These are phyloP conservation scores for Rhodotorula paludigena DNA, from an alignment of 768 basidiomycete species.

Conservation along the genomic window DNA sequence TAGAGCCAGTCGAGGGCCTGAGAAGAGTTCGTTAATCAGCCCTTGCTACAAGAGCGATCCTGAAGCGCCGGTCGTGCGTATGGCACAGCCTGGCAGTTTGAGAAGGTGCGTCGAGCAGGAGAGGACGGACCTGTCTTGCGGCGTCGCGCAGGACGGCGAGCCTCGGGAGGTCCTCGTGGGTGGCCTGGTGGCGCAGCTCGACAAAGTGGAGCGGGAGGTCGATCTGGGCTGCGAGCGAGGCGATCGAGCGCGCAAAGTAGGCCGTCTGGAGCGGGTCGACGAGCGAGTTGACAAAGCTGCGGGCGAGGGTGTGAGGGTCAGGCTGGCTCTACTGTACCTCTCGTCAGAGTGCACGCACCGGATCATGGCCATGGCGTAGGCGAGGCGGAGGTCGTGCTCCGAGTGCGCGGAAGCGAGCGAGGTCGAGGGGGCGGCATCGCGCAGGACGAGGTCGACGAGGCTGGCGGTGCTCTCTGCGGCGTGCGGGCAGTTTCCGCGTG, in stretches of 20 bases:
- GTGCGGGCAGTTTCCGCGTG: constrained; percentile 38
- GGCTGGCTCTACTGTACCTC: constrained; percentile 43
- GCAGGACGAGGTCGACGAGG: constrained; percentile 36
- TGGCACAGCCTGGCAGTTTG: too few species aligned
- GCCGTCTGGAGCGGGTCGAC: constrained; percentile 91
- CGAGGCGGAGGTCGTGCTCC: constrained; percentile 28
- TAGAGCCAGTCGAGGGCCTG: constrained; percentile 80
- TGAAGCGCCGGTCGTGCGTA: too few species aligned
- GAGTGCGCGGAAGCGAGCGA: constrained; percentile 1
- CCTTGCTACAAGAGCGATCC: constrained; percentile 38
- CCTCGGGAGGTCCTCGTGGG: constrained; percentile 89
- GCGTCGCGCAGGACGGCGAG: constrained; percentile 68
- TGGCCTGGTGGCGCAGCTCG: constrained; percentile 87
- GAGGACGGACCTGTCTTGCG: constrained; percentile 58
- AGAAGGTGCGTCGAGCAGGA: constrained; percentile 21
- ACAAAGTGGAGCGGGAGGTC: constrained; percentile 84
- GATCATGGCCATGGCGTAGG: constrained; percentile 41
- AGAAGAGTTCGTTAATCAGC: neutral
- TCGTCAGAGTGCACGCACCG: constrained; percentile 43
- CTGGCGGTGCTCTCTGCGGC: constrained; percentile 39
- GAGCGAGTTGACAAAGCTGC: constrained; percentile 84
- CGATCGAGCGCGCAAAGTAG: constrained; percentile 82
- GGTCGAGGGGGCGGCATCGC: constrained; percentile 18
- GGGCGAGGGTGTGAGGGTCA: constrained; percentile 49
- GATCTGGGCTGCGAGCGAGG: constrained; percentile 77